Conservation (phyloP, 108 stramenopile species). For the Skeletonema menzelii region DNA sequence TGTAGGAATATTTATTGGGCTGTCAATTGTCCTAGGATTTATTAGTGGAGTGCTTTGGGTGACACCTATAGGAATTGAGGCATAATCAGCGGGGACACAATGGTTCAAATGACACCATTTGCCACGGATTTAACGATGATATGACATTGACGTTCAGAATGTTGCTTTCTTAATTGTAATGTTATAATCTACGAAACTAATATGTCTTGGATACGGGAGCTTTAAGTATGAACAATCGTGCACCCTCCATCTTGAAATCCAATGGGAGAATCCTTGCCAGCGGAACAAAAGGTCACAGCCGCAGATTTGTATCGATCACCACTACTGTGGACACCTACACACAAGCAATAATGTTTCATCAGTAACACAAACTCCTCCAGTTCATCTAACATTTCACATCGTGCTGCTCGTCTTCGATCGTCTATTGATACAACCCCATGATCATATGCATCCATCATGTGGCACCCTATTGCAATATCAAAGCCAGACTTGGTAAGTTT, state of each 20-base stretch:
- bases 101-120: background rate
- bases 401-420: slow-evolving; percentile 63
- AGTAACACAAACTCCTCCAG: slow-evolving; percentile 82
- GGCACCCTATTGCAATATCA: slow-evolving; percentile 61
- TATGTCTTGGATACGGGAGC: background rate
- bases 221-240: background rate
- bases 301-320: slow-evolving; percentile 1
- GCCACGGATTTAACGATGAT: no score
- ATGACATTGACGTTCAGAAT: no score
- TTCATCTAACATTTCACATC: slow-evolving; percentile 86
- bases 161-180: no score
- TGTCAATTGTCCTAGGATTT: slow-evolving; percentile 67
- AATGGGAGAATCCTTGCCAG: slow-evolving; percentile 31
- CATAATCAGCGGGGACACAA: background rate
- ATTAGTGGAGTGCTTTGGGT: slow-evolving; percentile 61
- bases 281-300: slow-evolving; percentile 16
- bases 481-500: slow-evolving; percentile 54
- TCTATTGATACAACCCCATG: slow-evolving; percentile 49
- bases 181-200: background rate
- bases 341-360: slow-evolving; percentile 82
- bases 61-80: slow-evolving; percentile 26
- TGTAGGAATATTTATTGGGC: slow-evolving; percentile 64
- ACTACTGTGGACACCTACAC: slow-evolving; percentile 37
- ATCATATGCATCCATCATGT: slow-evolving; percentile 84
- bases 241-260: slow-evolving; percentile 42